A percentile compares a stretch with the other conserved stretches of the same genome.
Evolutionary conservation across 2,329 filamentous ascomycete genomes (phyloP).

Genomic region (Clonostachys sp.): DNA sequence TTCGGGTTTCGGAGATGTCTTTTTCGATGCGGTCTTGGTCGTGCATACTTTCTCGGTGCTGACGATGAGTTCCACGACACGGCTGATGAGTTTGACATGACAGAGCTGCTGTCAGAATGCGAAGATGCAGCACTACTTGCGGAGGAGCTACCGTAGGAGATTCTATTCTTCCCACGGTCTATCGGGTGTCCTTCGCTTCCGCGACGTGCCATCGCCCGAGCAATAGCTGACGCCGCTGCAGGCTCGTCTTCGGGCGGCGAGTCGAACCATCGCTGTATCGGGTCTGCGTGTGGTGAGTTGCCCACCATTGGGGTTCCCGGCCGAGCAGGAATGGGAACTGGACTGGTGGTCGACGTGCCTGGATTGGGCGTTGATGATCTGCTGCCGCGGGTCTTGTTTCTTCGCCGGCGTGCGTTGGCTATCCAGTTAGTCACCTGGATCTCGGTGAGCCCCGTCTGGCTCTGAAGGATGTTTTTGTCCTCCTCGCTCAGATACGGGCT

Average conservation of each 20-base stretch:
- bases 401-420: constrained; percentile 75
- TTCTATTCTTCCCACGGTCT: no score
- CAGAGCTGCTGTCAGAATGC: constrained; percentile 6
- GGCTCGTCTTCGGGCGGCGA: constrained; percentile 3
- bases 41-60: no score
- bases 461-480: constrained; percentile 70
- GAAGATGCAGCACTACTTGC: background rate
- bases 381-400: constrained; percentile 60
- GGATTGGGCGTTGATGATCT: constrained; percentile 49
- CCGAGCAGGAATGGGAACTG: constrained; percentile 52
- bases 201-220: background rate
- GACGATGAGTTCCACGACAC: constrained; percentile 5
- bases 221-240: background rate
- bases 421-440: constrained; percentile 85
- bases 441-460: constrained; percentile 69
- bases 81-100: constrained; percentile 14
- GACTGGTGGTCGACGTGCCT: background rate
- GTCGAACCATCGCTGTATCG: constrained; percentile 1
- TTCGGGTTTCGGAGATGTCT: background rate
- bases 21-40: background rate
- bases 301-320: constrained; percentile 19
- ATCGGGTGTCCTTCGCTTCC: no score
- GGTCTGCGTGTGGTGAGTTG: background rate
- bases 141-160: background rate
- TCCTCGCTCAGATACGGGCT: constrained; percentile 81